These are phyloP conservation scores for Diaporthe aspalathi DNA, from an alignment of 2,329 filamentous ascomycete species.

Conservation along the genomic window DNA sequence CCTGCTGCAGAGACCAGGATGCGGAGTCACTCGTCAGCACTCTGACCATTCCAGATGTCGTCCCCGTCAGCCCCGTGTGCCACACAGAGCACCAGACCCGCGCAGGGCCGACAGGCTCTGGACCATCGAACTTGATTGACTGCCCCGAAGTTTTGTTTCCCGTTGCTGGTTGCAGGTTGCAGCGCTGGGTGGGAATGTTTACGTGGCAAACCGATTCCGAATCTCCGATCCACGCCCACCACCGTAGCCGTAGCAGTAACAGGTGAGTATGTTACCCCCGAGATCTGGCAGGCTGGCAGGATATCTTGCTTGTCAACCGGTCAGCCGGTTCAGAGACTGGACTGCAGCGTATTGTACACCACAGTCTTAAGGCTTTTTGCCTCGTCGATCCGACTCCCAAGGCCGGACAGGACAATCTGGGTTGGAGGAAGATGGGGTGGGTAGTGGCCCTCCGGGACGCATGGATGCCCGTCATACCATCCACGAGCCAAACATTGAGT, in stretches of 20 bases:
- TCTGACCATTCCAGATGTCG: too few species aligned
- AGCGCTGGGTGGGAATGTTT: slow-evolving; percentile 19
- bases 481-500: slow-evolving; percentile 22
- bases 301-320: not conserved
- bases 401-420: too few species aligned
- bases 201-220: slow-evolving; percentile 24
- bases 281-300: too few species aligned
- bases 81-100: slow-evolving; percentile 3
- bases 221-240: slow-evolving; percentile 1
- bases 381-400: not conserved
- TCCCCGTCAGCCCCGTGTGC: slow-evolving; percentile 14
- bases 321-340: too few species aligned
- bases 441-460: slow-evolving; percentile 9
- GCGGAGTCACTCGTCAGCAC: slow-evolving; percentile 7
- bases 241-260: not conserved
- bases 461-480: slow-evolving; percentile 29
- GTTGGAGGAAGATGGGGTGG: not conserved
- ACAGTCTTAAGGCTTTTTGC: too few species aligned
- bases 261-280: too few species aligned
- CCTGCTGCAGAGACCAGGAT: slow-evolving; percentile 13
- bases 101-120: slow-evolving; percentile 7
- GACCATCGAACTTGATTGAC: slow-evolving; percentile 1
- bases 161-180: slow-evolving; percentile 5
- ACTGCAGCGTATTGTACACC: too few species aligned
- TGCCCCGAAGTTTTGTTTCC: slow-evolving; percentile 7